Evolutionary conservation across 2,329 filamentous ascomycete species (phyloP).

Genomic region (Apiospora arundinis): DNA sequence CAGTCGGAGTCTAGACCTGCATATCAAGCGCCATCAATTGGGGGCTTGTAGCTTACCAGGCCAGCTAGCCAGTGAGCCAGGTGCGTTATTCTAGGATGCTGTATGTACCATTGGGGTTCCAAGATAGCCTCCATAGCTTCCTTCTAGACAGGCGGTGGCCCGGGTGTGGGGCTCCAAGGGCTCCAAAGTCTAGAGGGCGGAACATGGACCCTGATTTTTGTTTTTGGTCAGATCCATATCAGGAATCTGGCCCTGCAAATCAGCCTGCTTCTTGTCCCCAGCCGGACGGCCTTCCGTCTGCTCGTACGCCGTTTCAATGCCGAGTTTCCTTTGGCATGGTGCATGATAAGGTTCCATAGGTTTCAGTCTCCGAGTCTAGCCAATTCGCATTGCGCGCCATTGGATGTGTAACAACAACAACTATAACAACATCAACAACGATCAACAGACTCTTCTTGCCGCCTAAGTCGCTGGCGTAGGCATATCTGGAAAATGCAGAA

Average conservation of each 20-base stretch:
- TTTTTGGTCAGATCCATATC: neutral
- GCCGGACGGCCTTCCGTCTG: constrained; percentile 4
- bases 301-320: constrained; percentile 4
- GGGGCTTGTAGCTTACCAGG: neutral
- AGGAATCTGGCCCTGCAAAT: constrained; percentile 5
- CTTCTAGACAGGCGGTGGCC: constrained; percentile 9
- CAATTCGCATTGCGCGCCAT: neutral
- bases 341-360: neutral
- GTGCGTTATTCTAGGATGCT: neutral
- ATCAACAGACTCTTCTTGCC: neutral
- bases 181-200: neutral
- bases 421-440: neutral
- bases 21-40: constrained; percentile 23
- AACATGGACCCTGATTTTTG: constrained; percentile 1
- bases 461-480: neutral
- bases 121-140: neutral
- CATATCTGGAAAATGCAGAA: neutral
- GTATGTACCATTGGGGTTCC: neutral
- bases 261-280: neutral
- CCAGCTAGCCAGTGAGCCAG: too few relatives aligned
- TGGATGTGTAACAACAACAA: neutral
- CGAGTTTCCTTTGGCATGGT: neutral
- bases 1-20: constrained; percentile 20
- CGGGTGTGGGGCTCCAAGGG: constrained; percentile 5
- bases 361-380: neutral